Evolutionary conservation across 2,329 filamentous ascomycete species (phyloP).

Genomic region (Penicillium olsonii): DNA sequence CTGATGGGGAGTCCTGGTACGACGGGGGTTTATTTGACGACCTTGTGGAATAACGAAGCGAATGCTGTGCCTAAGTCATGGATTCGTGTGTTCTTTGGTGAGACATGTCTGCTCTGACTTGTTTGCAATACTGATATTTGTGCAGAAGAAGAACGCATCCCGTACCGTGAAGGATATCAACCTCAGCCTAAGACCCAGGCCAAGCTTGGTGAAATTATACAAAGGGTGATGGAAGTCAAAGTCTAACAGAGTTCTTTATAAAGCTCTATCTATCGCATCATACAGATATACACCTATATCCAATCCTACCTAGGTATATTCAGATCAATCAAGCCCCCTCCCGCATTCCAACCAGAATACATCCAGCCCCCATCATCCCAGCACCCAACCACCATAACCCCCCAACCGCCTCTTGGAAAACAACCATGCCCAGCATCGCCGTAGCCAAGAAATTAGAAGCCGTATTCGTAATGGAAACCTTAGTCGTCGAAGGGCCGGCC

Average conservation of each 20-base stretch:
- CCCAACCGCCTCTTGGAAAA: slow-evolving; percentile 59
- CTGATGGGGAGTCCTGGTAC: neutral
- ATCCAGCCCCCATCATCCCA: slow-evolving; percentile 59
- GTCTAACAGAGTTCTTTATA: neutral
- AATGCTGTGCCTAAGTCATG: neutral
- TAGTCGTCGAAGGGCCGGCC: slow-evolving; percentile 60
- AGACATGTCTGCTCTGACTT: neutral
- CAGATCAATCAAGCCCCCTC: slow-evolving; percentile 44
- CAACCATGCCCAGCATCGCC: slow-evolving; percentile 58
- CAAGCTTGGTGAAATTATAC: neutral
- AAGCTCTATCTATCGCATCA: neutral
- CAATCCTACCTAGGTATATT: neutral
- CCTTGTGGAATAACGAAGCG: neutral
- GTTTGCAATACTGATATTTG: neutral
- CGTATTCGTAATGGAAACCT: slow-evolving; percentile 65
- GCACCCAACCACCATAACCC: slow-evolving; percentile 65
- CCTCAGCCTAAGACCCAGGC: neutral
- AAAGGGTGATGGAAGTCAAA: neutral
- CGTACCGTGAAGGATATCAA: neutral
- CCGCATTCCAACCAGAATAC: slow-evolving; percentile 63
- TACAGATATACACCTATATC: neutral
- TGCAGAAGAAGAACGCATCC: slow-evolving; percentile 1
- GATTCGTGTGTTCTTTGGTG: neutral
- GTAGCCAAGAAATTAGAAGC: slow-evolving; percentile 65
- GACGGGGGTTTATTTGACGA: neutral